Evolutionary conservation across 805 yeast genomes (phyloP), one percentile per base, ranked within the genome.

Genomic region (Pichia cabralensis): DNA sequence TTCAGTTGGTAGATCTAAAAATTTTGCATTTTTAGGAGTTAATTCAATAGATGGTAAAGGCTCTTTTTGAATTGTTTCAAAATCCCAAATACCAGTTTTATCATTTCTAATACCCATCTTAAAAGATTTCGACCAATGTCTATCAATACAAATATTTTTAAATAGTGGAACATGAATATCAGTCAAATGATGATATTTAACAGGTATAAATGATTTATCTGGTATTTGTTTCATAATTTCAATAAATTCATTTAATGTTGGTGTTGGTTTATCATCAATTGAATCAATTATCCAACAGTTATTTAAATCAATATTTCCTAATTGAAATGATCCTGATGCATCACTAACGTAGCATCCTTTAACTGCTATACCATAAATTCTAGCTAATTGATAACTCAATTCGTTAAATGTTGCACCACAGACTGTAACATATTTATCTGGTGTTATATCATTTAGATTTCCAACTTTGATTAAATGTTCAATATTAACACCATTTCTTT

Each of bases 341-440:
- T 79, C 73, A 45, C 80, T 78, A 26, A 83, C 67, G 52, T 74
- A 85, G 1, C 88, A 94, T 26, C 96, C 96, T 44, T 63, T 69
- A 2, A 81, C 92, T 0, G 95, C 92, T 21, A 86, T 69, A 22
- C 88, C 83, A 50, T 76, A 84, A 31, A 76, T 69, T 49, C 95
- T 71, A 2, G 96, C 96, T 60, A 86, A 66, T 57, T 88, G 96
- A 54, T 88, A 88, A 33, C 94, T 80, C 44, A 88, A 59, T 34
- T 82, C 78, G 51, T 86, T 85, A 59, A 86, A 84, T 0, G 84
- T 71, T 1, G 94, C 94, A 36, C 96, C 96, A 31, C 81, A 79
- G 7, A 82, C 89, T 35, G 78, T 80, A 5, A 88, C 76, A 53
- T 74, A 85, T 43, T 86, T 66, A 49, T 70, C 72, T 21, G 96